Conservation (phyloP, 306 rosid genomes). For the Myrica gale region DNA sequence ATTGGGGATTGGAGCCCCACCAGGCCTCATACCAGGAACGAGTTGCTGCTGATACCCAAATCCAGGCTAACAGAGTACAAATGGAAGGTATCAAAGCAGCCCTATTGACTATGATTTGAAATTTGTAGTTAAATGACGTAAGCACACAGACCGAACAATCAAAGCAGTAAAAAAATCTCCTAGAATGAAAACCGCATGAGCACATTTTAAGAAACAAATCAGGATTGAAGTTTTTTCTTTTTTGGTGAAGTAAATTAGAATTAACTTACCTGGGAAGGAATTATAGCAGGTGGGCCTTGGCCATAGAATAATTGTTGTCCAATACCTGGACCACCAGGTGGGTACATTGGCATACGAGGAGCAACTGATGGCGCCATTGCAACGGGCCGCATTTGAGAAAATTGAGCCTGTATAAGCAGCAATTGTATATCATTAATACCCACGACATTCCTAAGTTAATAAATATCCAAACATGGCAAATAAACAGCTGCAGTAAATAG, state of each 20-base stretch:
- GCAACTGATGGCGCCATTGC: conserved; percentile 84
- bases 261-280: conserved; percentile 84
- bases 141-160: conserved; percentile 2
- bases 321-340: conserved; percentile 94
- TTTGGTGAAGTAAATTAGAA: too few relatives aligned
- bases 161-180: neutral
- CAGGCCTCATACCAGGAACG: conserved; percentile 99
- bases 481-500: too few relatives aligned
- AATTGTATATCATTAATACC: conserved; percentile 17
- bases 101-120: neutral
- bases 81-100: conserved; percentile 17
- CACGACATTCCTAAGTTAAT: neutral
- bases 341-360: conserved; percentile 95
- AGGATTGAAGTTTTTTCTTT: neutral
- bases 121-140: neutral
- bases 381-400: conserved; percentile 92
- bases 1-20: conserved; percentile 92
- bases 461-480: neutral
- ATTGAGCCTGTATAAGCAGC: conserved; percentile 67
- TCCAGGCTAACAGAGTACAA: conserved; percentile 61
- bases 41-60: conserved; percentile 98
- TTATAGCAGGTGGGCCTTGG: conserved; percentile 95
- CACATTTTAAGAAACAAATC: neutral
- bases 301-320: conserved; percentile 97
- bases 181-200: neutral